Evolutionary conservation across 352 stramenopile species (phyloP), one percentile per base, ranked within the genome.

Genomic region (Globisporangium okanoganense): DNA sequence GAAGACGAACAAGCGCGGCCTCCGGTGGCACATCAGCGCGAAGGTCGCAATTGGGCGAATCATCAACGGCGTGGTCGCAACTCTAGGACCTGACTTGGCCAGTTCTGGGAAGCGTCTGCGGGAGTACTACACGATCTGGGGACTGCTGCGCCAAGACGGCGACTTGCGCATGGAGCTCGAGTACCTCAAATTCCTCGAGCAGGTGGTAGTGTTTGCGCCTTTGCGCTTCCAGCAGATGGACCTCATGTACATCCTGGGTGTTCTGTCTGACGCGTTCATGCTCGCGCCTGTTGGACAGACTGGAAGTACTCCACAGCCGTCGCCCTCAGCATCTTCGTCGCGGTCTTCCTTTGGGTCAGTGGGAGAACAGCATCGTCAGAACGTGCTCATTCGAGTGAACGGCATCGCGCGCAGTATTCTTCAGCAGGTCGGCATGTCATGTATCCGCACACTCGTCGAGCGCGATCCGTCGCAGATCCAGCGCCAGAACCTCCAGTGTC

Each of bases 141-240:
- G 70, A 25, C 45, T 94, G 48, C 70, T 95, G 24, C 84, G 87
- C 18, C 72, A 87, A 35, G 72, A 87, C 58, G 75, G 76, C 10
- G 81, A 94, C 25, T 60, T 79, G n/a, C 76, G 82, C 14, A 66
- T 94, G 4, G 83, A 94, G 52, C 69, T 90, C 20, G 83, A 92
- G 58, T 92, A 85, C 49, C 76, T 92, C 36, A 83, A 79, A 49
- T 94, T 93, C 29, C 61, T 94, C 35, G 81, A 94, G 64, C 87
- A 95, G 75, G 68, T 95, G 5, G 80, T 92, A 0, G 80, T 94
- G 36, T 92, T 94, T 54, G 81, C 81, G 24, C 87, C 87, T 0
- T 69, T 69, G 10, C 71, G 78, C 18, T 90, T 94, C 47, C 78
- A 79, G 38, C 61, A 55, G 25, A 64, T 50, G 29, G 76, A 93